Percentiles rank a stretch among this genome's conserved stretches.
Evolutionary conservation across 2,329 filamentous ascomycete genomes (phyloP).

Genomic region (Phialophora macrospora): DNA sequence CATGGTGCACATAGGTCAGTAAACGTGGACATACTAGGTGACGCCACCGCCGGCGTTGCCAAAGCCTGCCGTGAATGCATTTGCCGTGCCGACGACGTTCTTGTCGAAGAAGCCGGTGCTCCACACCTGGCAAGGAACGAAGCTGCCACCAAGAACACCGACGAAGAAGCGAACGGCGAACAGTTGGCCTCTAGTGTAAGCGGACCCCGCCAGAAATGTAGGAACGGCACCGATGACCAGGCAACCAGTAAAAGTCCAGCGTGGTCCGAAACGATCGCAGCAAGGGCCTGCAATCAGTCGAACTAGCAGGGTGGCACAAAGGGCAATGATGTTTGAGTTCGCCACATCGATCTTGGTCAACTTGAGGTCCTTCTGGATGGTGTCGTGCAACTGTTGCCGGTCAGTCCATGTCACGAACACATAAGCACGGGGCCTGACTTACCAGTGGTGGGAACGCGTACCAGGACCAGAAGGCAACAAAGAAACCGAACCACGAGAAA

Average conservation of each 20-base stretch:
- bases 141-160: constrained; percentile 51
- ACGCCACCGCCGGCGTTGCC: constrained; percentile 89
- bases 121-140: constrained; percentile 78
- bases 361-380: constrained; percentile 77
- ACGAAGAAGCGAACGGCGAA: constrained; percentile 53
- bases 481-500: constrained; percentile 85
- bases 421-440: constrained; percentile 44
- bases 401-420: constrained; percentile 34
- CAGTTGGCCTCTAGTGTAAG: constrained; percentile 64
- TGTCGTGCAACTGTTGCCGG: constrained; percentile 63
- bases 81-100: constrained; percentile 86
- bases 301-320: constrained; percentile 74
- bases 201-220: constrained; percentile 78
- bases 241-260: constrained; percentile 75
- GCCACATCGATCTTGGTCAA: constrained; percentile 73
- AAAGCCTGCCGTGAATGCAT: constrained; percentile 80
- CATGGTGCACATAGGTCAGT: not conserved
- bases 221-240: constrained; percentile 80
- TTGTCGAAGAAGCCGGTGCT: constrained; percentile 88
- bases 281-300: constrained; percentile 78
- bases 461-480: constrained; percentile 87
- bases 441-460: constrained; percentile 88
- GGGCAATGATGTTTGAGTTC: constrained; percentile 88
- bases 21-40: constrained; percentile 63
- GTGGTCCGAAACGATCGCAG: constrained; percentile 84